These are phyloP conservation scores for Clarireedia monteithiana DNA, from an alignment of 2,329 filamentous ascomycete genomes.

Conservation along the genomic window DNA sequence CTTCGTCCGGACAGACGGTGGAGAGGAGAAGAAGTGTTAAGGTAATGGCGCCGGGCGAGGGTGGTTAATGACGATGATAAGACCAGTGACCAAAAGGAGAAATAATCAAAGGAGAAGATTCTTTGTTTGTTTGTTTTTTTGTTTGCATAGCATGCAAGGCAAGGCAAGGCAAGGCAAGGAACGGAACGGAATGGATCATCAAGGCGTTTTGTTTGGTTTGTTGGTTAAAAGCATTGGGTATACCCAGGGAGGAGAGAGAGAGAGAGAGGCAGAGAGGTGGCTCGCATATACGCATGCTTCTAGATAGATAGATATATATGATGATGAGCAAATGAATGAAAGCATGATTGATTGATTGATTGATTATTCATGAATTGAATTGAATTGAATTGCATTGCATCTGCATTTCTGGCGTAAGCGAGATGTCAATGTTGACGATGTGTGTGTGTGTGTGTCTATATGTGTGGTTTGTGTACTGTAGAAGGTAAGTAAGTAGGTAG, in stretches of 20 bases:
- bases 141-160: neutral
- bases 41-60: conserved; percentile 36
- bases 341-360: too few species aligned
- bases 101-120: neutral
- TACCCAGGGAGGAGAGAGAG: neutral
- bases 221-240: neutral
- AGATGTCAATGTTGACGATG: too few species aligned
- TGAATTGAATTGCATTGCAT: too few species aligned
- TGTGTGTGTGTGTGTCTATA: too few species aligned
- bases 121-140: neutral
- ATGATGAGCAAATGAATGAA: too few species aligned
- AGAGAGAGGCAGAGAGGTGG: too few species aligned
- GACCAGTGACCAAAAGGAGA: neutral
- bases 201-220: conserved; percentile 1
- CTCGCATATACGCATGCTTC: too few species aligned
- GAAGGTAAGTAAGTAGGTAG: too few species aligned
- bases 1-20: conserved; percentile 32
- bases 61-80: neutral
- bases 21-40: conserved; percentile 59
- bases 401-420: too few species aligned
- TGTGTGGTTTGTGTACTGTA: too few species aligned
- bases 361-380: too few species aligned
- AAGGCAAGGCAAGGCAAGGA: neutral
- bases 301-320: too few species aligned
- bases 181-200: neutral